These are phyloP conservation scores for Hypoxylon fragiforme DNA, from an alignment of 495 filamentous ascomycete species.

Conservation along the genomic window DNA sequence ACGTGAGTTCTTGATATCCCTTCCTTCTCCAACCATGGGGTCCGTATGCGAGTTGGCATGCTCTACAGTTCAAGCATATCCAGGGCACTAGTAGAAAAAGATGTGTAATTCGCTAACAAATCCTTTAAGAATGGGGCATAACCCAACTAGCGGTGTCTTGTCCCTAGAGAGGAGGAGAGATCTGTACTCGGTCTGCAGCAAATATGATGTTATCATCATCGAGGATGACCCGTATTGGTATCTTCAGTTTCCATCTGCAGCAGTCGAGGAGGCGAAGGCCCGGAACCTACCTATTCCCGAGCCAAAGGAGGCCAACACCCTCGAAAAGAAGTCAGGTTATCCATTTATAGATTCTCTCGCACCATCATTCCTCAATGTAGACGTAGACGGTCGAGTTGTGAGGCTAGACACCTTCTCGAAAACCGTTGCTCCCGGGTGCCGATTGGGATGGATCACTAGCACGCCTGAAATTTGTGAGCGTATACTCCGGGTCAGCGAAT, in stretches of 20 bases:
- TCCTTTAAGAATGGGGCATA: slow-evolving; percentile 74
- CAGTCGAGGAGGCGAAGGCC: slow-evolving; percentile 53
- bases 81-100: no score
- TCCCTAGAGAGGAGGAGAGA: slow-evolving; percentile 71
- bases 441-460: slow-evolving; percentile 82
- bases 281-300: slow-evolving; percentile 32
- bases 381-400: slow-evolving; percentile 85
- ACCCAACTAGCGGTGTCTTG: slow-evolving; percentile 79
- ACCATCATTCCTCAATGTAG: slow-evolving; percentile 71
- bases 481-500: slow-evolving; percentile 61
- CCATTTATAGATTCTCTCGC: slow-evolving; percentile 82
- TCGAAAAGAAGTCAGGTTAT: slow-evolving; percentile 67
- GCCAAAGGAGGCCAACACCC: slow-evolving; percentile 22
- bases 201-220: slow-evolving; percentile 87
- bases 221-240: slow-evolving; percentile 99
- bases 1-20: slow-evolving; percentile 63
- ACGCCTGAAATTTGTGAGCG: slow-evolving; percentile 78
- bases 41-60: not conserved
- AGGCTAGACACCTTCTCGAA: slow-evolving; percentile 83
- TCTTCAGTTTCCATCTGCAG: slow-evolving; percentile 79
- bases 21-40: not conserved
- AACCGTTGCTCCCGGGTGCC: slow-evolving; percentile 77
- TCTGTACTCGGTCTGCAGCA: slow-evolving; percentile 77
- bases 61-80: not conserved
- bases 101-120: slow-evolving; percentile 5